Conservation (phyloP, 176 grass and related monocot genomes). For the Puccinellia tenuiflora region DNA sequence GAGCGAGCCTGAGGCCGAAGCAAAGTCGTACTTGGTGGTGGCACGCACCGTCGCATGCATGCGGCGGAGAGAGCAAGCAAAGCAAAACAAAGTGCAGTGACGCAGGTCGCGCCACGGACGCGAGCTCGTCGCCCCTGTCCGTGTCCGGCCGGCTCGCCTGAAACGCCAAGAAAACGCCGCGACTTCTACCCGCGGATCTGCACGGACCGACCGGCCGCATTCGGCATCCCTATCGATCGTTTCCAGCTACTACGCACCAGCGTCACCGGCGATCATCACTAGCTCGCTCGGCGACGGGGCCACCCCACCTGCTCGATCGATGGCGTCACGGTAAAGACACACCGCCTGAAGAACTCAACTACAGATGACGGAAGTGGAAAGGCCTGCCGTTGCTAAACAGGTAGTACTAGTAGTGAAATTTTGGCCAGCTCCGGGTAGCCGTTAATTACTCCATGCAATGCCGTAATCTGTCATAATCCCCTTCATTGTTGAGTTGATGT, state of each 20-base stretch:
- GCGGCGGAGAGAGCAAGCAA: neutral
- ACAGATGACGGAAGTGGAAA: neutral
- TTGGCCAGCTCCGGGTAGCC: neutral
- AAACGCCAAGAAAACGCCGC: neutral
- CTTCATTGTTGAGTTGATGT: neutral
- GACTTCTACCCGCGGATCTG: neutral
- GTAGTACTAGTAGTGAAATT: too few species aligned
- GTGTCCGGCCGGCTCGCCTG: neutral
- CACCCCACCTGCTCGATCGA: neutral
- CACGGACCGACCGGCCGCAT: too few species aligned
- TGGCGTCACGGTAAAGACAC: neutral
- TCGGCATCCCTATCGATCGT: neutral
- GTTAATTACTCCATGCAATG: neutral
- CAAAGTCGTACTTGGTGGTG: neutral
- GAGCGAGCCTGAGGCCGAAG: neutral
- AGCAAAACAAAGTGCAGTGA: neutral
- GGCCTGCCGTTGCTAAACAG: neutral
- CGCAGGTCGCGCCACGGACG: neutral
- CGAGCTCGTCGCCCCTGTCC: neutral
- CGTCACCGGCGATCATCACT: neutral
- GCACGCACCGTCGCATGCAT: neutral
- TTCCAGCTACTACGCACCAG: neutral
- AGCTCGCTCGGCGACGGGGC: neutral
- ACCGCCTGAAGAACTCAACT: neutral
- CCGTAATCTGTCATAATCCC: neutral